Percentiles rank a stretch among this genome's conserved stretches.
Conservation (phyloP, 2,329 filamentous ascomycete species). For the Aaosphaeria pasadenensis region DNA sequence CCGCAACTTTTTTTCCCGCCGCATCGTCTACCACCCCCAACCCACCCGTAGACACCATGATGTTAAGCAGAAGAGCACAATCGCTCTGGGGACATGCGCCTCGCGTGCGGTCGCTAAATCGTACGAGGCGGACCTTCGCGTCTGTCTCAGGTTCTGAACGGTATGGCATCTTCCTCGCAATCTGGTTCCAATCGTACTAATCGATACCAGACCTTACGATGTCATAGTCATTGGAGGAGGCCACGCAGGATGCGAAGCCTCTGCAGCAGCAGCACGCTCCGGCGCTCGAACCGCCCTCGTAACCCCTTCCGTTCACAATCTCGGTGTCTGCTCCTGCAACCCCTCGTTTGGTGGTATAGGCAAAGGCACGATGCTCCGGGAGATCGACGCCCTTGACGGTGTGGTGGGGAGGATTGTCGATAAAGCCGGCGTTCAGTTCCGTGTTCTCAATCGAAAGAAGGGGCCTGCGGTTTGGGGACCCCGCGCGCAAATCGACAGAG, state of each 20-base stretch:
- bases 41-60: conserved; percentile 4
- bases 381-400: conserved; percentile 92
- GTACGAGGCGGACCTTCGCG: conserved; percentile 41
- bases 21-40: no score
- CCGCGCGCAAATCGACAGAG: conserved; percentile 89
- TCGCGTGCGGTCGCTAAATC: conserved; percentile 42
- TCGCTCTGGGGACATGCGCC: conserved; percentile 50
- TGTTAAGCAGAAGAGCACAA: conserved; percentile 27
- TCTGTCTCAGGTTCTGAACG: conserved; percentile 40
- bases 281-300: conserved; percentile 87
- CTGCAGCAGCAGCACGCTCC: conserved; percentile 81
- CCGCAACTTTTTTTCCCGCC: no score
- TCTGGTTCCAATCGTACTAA: conserved; percentile 10
- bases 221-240: conserved; percentile 95
- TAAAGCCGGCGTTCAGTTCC: conserved; percentile 92
- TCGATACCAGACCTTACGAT: conserved; percentile 66
- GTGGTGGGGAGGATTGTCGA: conserved; percentile 86
- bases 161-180: conserved; percentile 14
- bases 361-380: conserved; percentile 92
- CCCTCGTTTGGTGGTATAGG: conserved; percentile 98
- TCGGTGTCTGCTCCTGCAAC: conserved; percentile 95
- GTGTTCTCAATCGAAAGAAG: conserved; percentile 81
- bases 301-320: conserved; percentile 82
- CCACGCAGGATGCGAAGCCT: conserved; percentile 92
- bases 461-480: conserved; percentile 97